Evolutionary conservation across 495 filamentous ascomycete species (phyloP), one percentile per base, ranked within the genome.

Genomic region (Achaetomiella virescens): DNA sequence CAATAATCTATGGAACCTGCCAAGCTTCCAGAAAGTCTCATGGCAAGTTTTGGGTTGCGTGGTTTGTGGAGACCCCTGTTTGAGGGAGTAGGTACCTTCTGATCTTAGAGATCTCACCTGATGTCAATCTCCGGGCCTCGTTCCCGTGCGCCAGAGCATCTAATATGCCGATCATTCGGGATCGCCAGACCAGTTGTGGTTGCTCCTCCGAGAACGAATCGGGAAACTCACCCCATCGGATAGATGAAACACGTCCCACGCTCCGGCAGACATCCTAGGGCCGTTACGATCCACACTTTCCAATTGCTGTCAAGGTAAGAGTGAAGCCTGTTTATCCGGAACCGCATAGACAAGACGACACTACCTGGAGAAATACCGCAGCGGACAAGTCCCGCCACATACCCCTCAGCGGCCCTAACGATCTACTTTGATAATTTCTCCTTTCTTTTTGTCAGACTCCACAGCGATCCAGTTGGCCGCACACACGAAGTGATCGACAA

Each of bases 161-260:
- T 36, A 41, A 33, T 33, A 41, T 42, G 52, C 24, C 43, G 37
- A 55, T 55, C 45, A 41, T 42, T 41, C 33, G 35, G 43, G 10
- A 9, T 20, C 21, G 15, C 35, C 15, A 17, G 15, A 14, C 14
- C 17, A 47, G 46, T 14, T 27, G n/a, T 40, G 17, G 21, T 4
- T 31, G 35, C 2, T 10, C 0, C 1, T 24, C 9, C 24, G 43
- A 10, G 21, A 20, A 15, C 43, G 35, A 55, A 55, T 55, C 35
- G 36, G 29, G 52, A 47, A 43, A n/a, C 10, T 20, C 36, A 21
- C 10, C 15, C 17, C 35, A 33, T 48, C 44, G 48, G 35, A 55
- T 48, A 48, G 53, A 55, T 55, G 53, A 55, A 55, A 48, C 53
- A 31, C 43, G 25, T 42, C 42, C 52, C 52, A 54, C 42, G 35